Conservation (phyloP, 805 yeast species). For the Kodamaea laetipori region DNA sequence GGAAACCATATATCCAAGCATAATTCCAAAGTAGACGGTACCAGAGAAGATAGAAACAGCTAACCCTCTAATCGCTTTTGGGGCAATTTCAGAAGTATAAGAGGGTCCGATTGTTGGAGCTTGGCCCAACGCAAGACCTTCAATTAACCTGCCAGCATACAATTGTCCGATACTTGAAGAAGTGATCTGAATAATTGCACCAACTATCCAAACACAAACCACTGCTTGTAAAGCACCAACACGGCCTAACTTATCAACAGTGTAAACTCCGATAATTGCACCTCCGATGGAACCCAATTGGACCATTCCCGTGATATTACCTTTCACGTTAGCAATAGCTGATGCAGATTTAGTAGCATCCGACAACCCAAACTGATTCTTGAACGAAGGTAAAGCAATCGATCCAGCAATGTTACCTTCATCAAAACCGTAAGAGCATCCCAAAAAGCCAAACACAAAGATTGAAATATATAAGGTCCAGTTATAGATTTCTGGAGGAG, state of each 20-base stretch:
- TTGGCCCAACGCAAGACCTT: conserved; percentile 28
- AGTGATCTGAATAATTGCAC: conserved; percentile 24
- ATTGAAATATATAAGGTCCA: conserved; percentile 35
- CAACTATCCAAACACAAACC: conserved; percentile 30
- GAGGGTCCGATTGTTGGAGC: conserved; percentile 28
- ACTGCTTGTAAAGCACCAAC: conserved; percentile 24
- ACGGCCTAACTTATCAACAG: conserved; percentile 47
- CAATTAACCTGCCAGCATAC: conserved; percentile 27
- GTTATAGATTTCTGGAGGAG: conserved; percentile 27
- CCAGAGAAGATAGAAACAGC: conserved; percentile 39
- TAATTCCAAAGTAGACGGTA: conserved; percentile 28
- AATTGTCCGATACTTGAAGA: conserved; percentile 23
- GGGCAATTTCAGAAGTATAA: conserved; percentile 26
- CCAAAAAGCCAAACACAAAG: conserved; percentile 48
- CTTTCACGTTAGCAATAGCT: conserved; percentile 26
- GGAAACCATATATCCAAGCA: conserved; percentile 29
- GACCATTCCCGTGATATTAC: conserved; percentile 28
- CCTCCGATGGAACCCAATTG: conserved; percentile 29
- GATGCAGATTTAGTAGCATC: conserved; percentile 20
- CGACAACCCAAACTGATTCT: conserved; percentile 20
- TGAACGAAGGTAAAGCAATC: conserved; percentile 24
- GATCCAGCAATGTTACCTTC: conserved; percentile 26
- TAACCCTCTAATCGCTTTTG: conserved; percentile 29
- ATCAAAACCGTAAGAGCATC: conserved; percentile 29
- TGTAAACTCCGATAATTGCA: conserved; percentile 25